Evolutionary conservation across 2,329 filamentous ascomycete genomes (phyloP), one percentile per base, ranked within the genome.

Genomic region (Colletotrichum sp.): DNA sequence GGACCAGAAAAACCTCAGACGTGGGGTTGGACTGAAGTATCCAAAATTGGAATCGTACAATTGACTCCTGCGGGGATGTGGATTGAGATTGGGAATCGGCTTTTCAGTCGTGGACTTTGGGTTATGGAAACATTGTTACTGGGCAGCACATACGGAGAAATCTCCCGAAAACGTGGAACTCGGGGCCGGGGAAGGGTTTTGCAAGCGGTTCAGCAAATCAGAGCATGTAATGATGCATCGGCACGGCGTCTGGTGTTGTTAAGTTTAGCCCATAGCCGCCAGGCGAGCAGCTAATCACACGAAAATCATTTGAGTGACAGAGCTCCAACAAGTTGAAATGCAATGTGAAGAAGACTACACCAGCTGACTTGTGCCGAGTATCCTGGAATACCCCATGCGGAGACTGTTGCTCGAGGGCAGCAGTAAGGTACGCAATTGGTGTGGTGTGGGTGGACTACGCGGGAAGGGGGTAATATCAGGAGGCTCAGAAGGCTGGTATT

Each of bases 211-310:
- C 69, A 68, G 62, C 69, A 75, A 73, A 52, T 62, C 36, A 70
- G 32, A 63, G 30, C 66, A 75, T 75, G 72, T 71, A 71, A 64
- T 65, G 74, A 76, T 76, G 75, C 75, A 76, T 68, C 63, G 66
- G 67, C 71, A 76, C 30, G 72, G 75, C 72, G 63, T 75, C 52
- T 75, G 67, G 75, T 71, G 75, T 76, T 77, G 74, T 77, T 77
- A 77, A 77, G 74, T 77, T 77, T 77, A 77, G 76, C 76, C 28
- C 55, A 57, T 68, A 71, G 65, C 71, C 65, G 71, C 72, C 26
- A 62, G 32, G 52, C 72, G 62, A 64, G 70, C 65, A 74, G 67
- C 62, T 71, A 70, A 71, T 67, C 52, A 76, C 39, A 71, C 22
- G 32, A 57, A 57, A 76, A 55, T 48, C 34, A 67, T 28, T 39